Percentiles rank a stretch among this genome's conserved stretches.
Conservation (phyloP, 2,329 filamentous ascomycete species). For the Acephala macrosclerotiorum region DNA sequence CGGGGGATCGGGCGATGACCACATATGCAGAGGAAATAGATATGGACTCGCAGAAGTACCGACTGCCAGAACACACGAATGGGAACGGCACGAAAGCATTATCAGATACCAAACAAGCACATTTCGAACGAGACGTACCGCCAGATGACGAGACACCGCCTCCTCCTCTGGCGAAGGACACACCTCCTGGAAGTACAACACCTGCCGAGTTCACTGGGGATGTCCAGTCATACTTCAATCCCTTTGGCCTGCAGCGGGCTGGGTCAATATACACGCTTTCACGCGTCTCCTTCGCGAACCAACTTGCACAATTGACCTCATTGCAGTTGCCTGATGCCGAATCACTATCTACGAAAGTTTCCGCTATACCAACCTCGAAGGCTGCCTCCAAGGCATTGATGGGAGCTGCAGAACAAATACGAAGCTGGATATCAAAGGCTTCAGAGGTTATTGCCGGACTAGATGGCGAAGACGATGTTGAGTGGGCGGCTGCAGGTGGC, state of each 20-base stretch:
- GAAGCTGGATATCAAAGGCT: conserved; percentile 92
- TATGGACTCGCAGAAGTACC: conserved; percentile 79
- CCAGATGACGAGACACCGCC: conserved; percentile 48
- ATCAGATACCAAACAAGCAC: conserved; percentile 62
- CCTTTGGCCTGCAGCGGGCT: conserved; percentile 70
- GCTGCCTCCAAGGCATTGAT: conserved; percentile 84
- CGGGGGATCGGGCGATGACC: conserved; percentile 38
- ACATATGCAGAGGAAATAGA: conserved; percentile 53
- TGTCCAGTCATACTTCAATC: conserved; percentile 66
- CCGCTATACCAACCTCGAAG: conserved; percentile 83
- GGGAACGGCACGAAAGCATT: conserved; percentile 72
- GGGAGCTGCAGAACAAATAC: conserved; percentile 89
- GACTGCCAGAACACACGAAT: conserved; percentile 73
- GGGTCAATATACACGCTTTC: conserved; percentile 95
- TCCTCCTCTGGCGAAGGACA: conserved; percentile 61
- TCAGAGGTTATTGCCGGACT: conserved; percentile 87
- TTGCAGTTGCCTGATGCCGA: conserved; percentile 88
- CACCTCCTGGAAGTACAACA: conserved; percentile 49
- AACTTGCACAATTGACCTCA: conserved; percentile 90
- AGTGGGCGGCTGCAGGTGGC: conserved; percentile 92
- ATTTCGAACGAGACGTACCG: conserved; percentile 57
- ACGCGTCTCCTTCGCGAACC: conserved; percentile 89
- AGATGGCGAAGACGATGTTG: conserved; percentile 95
- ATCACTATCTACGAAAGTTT: conserved; percentile 82
- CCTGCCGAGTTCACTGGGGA: conserved; percentile 42